These are phyloP conservation scores for Neoascochyta sp. DNA, from an alignment of 2,329 filamentous ascomycete genomes.

Conservation along the genomic window DNA sequence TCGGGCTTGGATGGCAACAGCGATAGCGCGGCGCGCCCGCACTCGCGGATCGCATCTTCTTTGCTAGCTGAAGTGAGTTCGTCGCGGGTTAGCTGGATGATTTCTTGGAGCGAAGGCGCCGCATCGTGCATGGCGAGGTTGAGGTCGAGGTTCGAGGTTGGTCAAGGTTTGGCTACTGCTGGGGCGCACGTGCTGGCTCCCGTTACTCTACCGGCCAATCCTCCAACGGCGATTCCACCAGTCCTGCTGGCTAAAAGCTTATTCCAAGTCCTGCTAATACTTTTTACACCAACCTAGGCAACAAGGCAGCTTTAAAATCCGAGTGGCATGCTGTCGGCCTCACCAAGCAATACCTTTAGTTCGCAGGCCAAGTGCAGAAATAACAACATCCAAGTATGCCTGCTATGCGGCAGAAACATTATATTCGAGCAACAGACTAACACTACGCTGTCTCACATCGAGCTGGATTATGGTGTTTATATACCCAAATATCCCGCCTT, in stretches of 20 bases:
- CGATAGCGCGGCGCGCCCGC: slow-evolving; percentile 40
- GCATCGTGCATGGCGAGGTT: slow-evolving; percentile 6
- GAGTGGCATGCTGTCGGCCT: no score
- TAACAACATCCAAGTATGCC: no score
- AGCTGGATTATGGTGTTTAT: no score
- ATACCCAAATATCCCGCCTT: no score
- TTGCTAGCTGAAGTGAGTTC: slow-evolving; percentile 18
- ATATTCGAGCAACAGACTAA: no score
- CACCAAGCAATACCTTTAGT: no score
- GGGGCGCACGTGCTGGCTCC: slow-evolving; percentile 4
- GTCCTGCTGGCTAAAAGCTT: slow-evolving; percentile 8
- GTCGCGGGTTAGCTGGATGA: slow-evolving; percentile 21
- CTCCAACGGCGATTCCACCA: slow-evolving; percentile 5
- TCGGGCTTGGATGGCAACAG: slow-evolving; percentile 41
- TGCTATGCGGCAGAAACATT: no score
- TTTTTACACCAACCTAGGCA: no score
- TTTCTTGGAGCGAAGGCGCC: slow-evolving; percentile 22
- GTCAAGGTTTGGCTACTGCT: slow-evolving; percentile 8
- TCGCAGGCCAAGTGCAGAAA: no score
- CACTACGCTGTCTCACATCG: no score
- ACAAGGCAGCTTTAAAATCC: no score
- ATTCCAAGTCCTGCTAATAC: no score
- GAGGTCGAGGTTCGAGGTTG: slow-evolving; percentile 2
- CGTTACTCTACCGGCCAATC: slow-evolving; percentile 5
- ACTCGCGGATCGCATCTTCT: slow-evolving; percentile 36